phyloP scores from a whole-genome alignment of 2,329 filamentous ascomycete species.

The Exophiala oligosperma region DNA sequence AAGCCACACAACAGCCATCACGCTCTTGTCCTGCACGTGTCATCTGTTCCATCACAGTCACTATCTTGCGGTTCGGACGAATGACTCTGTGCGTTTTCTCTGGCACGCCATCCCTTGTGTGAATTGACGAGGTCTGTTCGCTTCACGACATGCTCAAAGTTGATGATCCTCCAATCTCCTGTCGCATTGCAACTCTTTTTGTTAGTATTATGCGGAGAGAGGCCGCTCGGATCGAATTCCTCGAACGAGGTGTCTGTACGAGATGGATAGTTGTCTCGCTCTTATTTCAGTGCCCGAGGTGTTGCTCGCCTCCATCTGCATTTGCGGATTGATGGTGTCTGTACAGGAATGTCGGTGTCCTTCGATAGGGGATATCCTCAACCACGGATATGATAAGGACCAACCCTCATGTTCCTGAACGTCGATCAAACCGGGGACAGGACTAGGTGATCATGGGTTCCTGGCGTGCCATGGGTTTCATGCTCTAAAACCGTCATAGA shows the following conservation, averaged over 20 bases:
- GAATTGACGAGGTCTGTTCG: not conserved
- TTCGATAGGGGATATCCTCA: too few species aligned
- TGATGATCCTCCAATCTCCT: not conserved
- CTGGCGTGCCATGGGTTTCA: too few species aligned
- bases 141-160: not conserved
- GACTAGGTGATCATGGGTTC: not conserved
- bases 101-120: not conserved
- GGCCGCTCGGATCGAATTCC: too few species aligned
- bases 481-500: too few species aligned
- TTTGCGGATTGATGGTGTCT: too few species aligned
- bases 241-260: too few species aligned
- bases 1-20: constrained; percentile 6
- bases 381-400: not conserved
- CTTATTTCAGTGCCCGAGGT: too few species aligned
- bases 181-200: not conserved
- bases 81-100: not conserved
- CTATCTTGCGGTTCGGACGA: not conserved
- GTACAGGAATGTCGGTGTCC: too few species aligned
- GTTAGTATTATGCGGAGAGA: not conserved
- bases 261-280: too few species aligned
- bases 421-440: constrained; percentile 17
- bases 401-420: not conserved
- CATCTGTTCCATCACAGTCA: constrained; percentile 10
- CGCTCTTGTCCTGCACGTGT: constrained; percentile 6
- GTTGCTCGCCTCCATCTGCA: too few species aligned